These are phyloP conservation scores for Rubroboletus pulcherrimus DNA, from an alignment of 768 basidiomycete genomes.

Conservation along the genomic window DNA sequence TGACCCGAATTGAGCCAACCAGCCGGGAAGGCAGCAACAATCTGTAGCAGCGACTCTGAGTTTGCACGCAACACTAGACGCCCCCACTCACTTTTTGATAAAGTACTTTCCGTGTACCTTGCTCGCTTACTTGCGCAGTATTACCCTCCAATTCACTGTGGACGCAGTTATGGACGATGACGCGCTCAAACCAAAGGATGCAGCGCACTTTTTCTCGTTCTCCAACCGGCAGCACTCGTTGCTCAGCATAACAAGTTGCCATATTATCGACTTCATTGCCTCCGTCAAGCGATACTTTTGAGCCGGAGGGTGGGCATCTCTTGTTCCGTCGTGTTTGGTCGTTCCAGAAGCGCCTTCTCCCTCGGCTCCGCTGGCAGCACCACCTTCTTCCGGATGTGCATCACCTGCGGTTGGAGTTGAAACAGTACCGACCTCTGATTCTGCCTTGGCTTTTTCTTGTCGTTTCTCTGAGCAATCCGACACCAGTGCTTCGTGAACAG, in stretches of 20 bases:
- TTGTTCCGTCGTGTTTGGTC: constrained; percentile 31
- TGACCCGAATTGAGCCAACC: constrained; percentile 87
- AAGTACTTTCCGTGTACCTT: constrained; percentile 71
- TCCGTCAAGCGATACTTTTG: constrained; percentile 82
- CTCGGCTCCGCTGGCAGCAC: constrained; percentile 24
- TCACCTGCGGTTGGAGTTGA: constrained; percentile 30
- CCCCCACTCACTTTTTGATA: constrained; percentile 63
- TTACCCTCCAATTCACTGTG: constrained; percentile 57
- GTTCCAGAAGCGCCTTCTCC: constrained; percentile 19
- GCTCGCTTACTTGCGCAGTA: constrained; percentile 72
- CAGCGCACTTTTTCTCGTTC: constrained; percentile 58
- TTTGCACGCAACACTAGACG: neutral
- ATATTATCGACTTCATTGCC: constrained; percentile 72
- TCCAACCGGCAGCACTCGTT: constrained; percentile 74
- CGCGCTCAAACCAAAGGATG: neutral
- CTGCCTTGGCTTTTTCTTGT: constrained; percentile 52
- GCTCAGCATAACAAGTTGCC: constrained; percentile 76
- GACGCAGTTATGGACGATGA: constrained; percentile 7
- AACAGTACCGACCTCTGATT: constrained; percentile 29
- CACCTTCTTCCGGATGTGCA: constrained; percentile 31
- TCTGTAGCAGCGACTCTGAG: constrained; percentile 35
- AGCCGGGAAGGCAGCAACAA: constrained; percentile 75
- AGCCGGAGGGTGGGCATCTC: constrained; percentile 56
- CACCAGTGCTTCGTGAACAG: neutral
- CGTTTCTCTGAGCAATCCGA: constrained; percentile 38